Evolutionary conservation across 2,329 filamentous ascomycete species (phyloP).

Genomic region (Ophiocordyceps camponoti-saundersi): DNA sequence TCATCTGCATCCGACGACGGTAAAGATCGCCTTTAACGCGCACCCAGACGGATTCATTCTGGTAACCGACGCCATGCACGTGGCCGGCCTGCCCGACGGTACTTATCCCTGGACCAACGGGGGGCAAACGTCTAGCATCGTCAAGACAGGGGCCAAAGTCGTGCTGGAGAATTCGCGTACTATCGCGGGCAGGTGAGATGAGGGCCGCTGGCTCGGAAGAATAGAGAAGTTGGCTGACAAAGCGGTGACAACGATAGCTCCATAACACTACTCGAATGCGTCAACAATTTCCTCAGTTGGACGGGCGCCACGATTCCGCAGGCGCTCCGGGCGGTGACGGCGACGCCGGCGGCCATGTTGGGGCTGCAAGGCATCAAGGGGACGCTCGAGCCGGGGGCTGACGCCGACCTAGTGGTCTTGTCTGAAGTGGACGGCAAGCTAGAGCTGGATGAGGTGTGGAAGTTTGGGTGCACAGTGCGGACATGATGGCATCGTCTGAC

Average conservation of each 20-base stretch:
- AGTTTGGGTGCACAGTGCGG: constrained; percentile 46
- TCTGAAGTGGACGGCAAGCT: constrained; percentile 38
- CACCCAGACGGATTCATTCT: constrained; percentile 75
- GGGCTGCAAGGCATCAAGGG: constrained; percentile 53
- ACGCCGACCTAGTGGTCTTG: constrained; percentile 54
- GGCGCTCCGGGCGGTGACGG: constrained; percentile 56
- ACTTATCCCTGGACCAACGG: constrained; percentile 75
- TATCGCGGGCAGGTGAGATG: constrained; percentile 54
- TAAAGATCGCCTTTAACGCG: constrained; percentile 78
- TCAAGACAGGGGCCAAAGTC: constrained; percentile 57
- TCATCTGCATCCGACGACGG: constrained; percentile 72
- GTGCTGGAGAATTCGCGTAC: constrained; percentile 63
- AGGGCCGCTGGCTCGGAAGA: neutral
- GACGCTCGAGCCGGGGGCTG: constrained; percentile 40
- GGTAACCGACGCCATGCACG: constrained; percentile 83
- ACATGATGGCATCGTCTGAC: constrained; percentile 4
- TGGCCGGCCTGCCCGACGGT: constrained; percentile 71
- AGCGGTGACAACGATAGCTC: constrained; percentile 24
- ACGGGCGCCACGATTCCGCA: constrained; percentile 50
- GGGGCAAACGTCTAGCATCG: constrained; percentile 35
- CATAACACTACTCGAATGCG: constrained; percentile 62
- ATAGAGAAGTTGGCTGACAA: constrained; percentile 3
- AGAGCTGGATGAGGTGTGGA: constrained; percentile 62
- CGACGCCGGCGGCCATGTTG: constrained; percentile 62
- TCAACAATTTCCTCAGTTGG: constrained; percentile 67